Percentiles rank a stretch among this genome's conserved stretches.
Evolutionary conservation across 345 rosid genomes (phyloP).

Genomic region (Pseudoturritis turrita): DNA sequence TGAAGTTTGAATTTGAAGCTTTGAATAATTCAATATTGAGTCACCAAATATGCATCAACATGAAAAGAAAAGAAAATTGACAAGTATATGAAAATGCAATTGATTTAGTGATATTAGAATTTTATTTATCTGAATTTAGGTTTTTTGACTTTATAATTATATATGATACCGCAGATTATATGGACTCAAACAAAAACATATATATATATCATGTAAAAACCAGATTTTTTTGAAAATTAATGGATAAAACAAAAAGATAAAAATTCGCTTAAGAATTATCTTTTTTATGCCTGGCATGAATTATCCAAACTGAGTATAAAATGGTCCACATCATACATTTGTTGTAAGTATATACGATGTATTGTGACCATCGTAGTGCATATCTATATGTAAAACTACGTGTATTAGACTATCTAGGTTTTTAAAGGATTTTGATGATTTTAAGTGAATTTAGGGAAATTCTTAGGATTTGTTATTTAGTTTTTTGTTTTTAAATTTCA

Average conservation of each 20-base stretch:
- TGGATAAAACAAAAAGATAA: not conserved
- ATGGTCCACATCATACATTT: not conserved
- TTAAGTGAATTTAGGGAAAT: too few relatives aligned
- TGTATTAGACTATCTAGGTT: too few relatives aligned
- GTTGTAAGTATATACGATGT: too few relatives aligned
- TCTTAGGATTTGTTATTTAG: too few relatives aligned
- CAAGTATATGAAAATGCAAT: not conserved
- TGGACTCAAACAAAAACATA: not conserved
- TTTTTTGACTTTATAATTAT: not conserved
- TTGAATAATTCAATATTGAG: slow-evolving; percentile 1
- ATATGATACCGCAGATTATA: not conserved
- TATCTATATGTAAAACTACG: too few relatives aligned
- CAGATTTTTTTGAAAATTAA: not conserved
- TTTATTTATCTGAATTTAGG: not conserved
- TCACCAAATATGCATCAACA: too few relatives aligned
- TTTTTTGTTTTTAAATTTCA: too few relatives aligned
- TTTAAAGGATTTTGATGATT: too few relatives aligned
- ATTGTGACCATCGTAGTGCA: too few relatives aligned
- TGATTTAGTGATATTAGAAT: not conserved
- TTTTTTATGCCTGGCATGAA: not conserved
- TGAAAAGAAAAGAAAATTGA: not conserved
- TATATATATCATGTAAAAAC: not conserved
- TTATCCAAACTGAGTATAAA: not conserved
- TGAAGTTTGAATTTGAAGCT: not conserved
- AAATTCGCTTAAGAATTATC: not conserved